These are phyloP conservation scores for Cutaneotrichosporon dermatis DNA, from an alignment of 1,284 basidiomycete species.

Conservation along the genomic window DNA sequence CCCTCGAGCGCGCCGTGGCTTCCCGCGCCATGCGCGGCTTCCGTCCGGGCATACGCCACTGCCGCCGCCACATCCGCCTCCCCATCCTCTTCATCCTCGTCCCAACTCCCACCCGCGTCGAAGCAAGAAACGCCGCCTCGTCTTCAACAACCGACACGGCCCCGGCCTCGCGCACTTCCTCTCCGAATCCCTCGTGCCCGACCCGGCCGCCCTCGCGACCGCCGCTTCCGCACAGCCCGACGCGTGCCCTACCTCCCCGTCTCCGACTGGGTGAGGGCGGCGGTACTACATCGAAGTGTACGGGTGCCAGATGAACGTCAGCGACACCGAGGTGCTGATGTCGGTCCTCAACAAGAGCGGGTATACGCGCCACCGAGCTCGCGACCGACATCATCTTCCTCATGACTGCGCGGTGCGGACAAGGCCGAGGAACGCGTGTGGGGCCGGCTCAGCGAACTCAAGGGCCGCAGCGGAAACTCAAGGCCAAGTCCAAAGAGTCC, in stretches of 20 bases:
- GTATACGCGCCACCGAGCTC: constrained; percentile 3
- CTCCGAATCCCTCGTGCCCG: constrained; percentile 6
- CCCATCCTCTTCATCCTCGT: background rate
- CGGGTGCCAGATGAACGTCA: constrained; percentile 11
- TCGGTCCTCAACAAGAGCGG: constrained; percentile 9
- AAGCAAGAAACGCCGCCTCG: background rate
- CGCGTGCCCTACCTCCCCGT: constrained; percentile 4
- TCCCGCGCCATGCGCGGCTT: background rate
- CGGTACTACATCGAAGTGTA: constrained; percentile 9
- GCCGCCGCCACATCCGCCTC: background rate
- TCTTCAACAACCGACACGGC: constrained; percentile 7
- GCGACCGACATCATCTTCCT: constrained; percentile 9
- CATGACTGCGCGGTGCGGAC: constrained; percentile 9
- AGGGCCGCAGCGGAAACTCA: background rate
- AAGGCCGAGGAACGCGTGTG: constrained; percentile 7
- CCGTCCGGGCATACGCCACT: background rate
- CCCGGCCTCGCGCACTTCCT: constrained; percentile 4
- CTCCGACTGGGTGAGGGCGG: constrained; percentile 6
- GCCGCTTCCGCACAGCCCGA: background rate
- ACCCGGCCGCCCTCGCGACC: background rate
- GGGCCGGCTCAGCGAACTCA: constrained; percentile 3
- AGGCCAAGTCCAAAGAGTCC: background rate
- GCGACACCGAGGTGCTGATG: constrained; percentile 9
- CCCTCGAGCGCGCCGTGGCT: background rate
- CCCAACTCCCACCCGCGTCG: too few species aligned